Base-by-base conservation (phyloP, 345 rosid genomes). In the Geranium brycei region DNA sequence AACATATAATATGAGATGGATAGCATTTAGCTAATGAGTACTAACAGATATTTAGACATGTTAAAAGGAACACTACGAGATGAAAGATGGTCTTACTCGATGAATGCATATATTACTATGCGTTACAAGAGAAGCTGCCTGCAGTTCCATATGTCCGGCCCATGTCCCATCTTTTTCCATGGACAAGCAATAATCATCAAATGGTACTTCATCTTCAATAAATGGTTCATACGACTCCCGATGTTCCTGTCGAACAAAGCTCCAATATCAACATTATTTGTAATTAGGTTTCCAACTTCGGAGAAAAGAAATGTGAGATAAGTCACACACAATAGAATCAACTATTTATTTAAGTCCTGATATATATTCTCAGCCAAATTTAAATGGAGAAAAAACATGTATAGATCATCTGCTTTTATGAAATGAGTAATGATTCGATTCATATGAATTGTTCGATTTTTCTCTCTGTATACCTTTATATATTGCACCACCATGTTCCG, bases 121-220 rank as follows among this genome's bases (percentile, higher is more conserved):
- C 0, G 90, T 84, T 68, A 89, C 95, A 69, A 89, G 95, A 70
- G 98, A 92, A 76, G 93, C 88, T 60, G 98, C 96, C 58, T 89
- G 98, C 74, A 89, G 67, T 68, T 92, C 98, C 93, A 92, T 87
- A 75, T 92, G 88, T 63, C 98, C 96, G 40, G 95, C 96, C 96
- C 96, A 92, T 19, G 95, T 83, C 40, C 96, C 95, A 77, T 92
- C 98, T 30, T 77, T 78, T 58, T 82, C 88, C 98, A 89, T 89
- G 59, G 79, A 80, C 68, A 74, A 82, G 66, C 93, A 86, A 60
- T 92, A 92, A 59, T 92, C 95, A 59, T 86, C 93, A 74, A 89
- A 87, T 0, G 95, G 96, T 18, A 86, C 77, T 51, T 87, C 95
- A 77, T 92, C 98, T 82, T 92, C 95, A 10, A 89, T 84, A 80